Percentiles rank a stretch among this genome's conserved stretches.
phyloP scores from a whole-genome alignment of 2,329 filamentous ascomycete species.

The Davidsoniella eucalypti region DNA sequence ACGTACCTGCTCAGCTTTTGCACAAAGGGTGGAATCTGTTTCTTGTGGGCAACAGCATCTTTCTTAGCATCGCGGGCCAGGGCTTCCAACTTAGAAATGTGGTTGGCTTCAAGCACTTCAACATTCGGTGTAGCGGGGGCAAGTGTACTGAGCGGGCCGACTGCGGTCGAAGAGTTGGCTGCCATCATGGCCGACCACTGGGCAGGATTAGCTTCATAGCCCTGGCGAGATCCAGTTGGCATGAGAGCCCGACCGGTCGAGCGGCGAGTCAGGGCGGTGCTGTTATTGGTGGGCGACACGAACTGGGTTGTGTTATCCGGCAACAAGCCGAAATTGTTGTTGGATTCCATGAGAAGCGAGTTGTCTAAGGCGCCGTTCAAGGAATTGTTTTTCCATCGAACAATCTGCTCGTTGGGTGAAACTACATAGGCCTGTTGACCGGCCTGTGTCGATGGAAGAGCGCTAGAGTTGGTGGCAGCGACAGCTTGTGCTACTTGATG shows the following conservation, averaged over 20 bases:
- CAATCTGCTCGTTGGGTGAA: constrained; percentile 4
- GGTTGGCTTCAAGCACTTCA: constrained; percentile 40
- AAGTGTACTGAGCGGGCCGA: constrained; percentile 6
- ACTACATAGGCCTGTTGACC: neutral
- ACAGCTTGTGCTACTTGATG: constrained; percentile 18
- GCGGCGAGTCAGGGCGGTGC: constrained; percentile 35
- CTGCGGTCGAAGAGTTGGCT: constrained; percentile 8
- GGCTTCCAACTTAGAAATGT: constrained; percentile 62
- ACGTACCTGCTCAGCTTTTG: constrained; percentile 91
- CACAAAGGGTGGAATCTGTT: constrained; percentile 94
- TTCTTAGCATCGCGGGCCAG: constrained; percentile 67
- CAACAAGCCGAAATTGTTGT: constrained; percentile 5
- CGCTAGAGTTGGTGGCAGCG: constrained; percentile 13
- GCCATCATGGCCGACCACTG: constrained; percentile 12
- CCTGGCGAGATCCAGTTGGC: constrained; percentile 23
- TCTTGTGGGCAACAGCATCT: constrained; percentile 77
- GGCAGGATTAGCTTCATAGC: constrained; percentile 23
- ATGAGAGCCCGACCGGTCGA: constrained; percentile 35
- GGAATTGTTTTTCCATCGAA: constrained; percentile 2
- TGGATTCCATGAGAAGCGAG: constrained; percentile 6
- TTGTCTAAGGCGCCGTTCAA: neutral
- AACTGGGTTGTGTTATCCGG: constrained; percentile 7
- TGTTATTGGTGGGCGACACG: constrained; percentile 19
- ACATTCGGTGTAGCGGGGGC: neutral
- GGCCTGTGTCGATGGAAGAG: neutral